Conservation (phyloP, 305 asterid genomes). For the Rubia tinctorum region DNA sequence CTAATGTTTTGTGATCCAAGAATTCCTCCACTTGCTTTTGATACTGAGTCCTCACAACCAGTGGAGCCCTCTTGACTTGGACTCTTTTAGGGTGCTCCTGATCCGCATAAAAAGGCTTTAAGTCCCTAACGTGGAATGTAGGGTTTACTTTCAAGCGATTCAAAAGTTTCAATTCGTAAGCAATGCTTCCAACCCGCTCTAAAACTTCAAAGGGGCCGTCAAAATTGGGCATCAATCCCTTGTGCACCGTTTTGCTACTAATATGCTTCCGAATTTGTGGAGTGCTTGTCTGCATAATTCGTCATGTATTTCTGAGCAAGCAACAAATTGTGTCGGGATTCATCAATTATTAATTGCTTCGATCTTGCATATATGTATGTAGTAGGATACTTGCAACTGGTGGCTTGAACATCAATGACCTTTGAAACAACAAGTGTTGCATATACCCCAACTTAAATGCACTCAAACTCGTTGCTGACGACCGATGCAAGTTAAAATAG, state of each 20-base stretch:
- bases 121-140: not conserved
- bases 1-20: not conserved
- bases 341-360: not conserved
- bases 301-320: not conserved
- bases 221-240: not conserved
- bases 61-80: not conserved
- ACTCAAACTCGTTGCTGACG: not conserved
- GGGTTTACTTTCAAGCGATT: not conserved
- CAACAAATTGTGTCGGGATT: not conserved
- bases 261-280: not conserved
- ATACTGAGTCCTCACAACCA: not conserved
- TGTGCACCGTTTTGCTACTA: not conserved
- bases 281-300: not conserved
- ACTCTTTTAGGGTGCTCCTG: not conserved
- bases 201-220: not conserved
- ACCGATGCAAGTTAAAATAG: not conserved
- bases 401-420: not conserved
- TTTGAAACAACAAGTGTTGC: not conserved
- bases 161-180: not conserved
- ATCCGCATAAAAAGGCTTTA: not conserved
- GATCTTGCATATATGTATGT: not conserved
- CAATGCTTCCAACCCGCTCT: not conserved
- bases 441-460: not conserved
- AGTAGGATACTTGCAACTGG: not conserved
- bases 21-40: not conserved